phyloP scores from a whole-genome alignment of 2,329 filamentous ascomycete genomes.

The Allantophomopsis lycopodina region DNA sequence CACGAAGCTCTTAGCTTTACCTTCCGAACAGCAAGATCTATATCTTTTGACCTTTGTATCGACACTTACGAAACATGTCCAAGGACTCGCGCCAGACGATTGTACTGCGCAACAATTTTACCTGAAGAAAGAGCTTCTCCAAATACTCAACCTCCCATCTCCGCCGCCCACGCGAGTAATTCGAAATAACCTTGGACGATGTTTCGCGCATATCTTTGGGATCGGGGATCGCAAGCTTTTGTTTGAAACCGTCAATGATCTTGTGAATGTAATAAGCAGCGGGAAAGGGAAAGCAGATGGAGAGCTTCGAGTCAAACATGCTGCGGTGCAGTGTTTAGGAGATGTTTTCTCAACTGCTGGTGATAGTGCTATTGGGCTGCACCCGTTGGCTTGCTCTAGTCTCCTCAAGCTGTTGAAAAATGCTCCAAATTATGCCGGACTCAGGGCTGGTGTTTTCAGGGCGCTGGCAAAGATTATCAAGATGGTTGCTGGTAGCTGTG shows the following conservation, averaged over 20 bases:
- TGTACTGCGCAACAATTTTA: constrained; percentile 82
- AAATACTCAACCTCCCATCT: constrained; percentile 71
- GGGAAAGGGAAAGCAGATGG: constrained; percentile 64
- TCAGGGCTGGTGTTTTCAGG: constrained; percentile 65
- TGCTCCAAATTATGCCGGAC: constrained; percentile 65
- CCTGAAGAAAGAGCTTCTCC: constrained; percentile 87
- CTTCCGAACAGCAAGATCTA: constrained; percentile 89
- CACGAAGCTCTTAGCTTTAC: constrained; percentile 75
- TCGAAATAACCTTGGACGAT: constrained; percentile 76
- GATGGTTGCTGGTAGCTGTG: constrained; percentile 64
- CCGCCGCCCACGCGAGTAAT: constrained; percentile 80
- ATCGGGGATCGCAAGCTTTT: constrained; percentile 83
- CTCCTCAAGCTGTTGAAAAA: constrained; percentile 70
- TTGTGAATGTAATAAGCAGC: constrained; percentile 57
- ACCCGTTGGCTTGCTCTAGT: constrained; percentile 57
- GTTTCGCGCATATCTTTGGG: constrained; percentile 68
- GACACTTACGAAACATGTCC: constrained; percentile 68
- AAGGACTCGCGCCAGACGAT: constrained; percentile 59
- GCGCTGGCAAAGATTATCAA: constrained; percentile 63
- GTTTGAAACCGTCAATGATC: constrained; percentile 88
- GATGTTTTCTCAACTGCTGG: constrained; percentile 85
- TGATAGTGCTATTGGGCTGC: constrained; percentile 79
- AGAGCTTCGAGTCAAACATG: constrained; percentile 71
- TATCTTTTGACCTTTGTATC: constrained; percentile 85
- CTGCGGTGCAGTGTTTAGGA: constrained; percentile 74